phyloP scores from a whole-genome alignment of 164 flowering plant species.

The Magnolia changhungtana region DNA sequence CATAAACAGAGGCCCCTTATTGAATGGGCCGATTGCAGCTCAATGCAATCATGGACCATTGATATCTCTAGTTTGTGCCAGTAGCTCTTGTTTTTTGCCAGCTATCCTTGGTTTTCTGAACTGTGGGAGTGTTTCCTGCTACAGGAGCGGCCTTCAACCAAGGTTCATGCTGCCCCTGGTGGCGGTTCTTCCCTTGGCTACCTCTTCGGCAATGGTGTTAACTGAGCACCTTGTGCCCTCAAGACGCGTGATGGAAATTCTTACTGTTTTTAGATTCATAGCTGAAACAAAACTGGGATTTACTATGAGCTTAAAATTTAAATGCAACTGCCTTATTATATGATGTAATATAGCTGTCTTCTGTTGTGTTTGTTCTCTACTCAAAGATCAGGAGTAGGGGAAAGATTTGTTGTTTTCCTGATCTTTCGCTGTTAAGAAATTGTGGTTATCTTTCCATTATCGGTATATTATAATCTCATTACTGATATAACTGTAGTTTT shows the following conservation, averaged over 20 bases:
- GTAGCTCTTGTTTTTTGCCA: too few species aligned
- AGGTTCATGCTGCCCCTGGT: conserved; percentile 23
- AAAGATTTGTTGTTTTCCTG: neutral
- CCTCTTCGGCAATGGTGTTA: conserved; percentile 15
- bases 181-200: conserved; percentile 21
- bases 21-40: too few species aligned
- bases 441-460: neutral
- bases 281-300: neutral
- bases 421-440: neutral
- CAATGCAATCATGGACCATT: too few species aligned
- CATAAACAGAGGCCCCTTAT: too few species aligned
- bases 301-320: neutral
- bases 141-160: conserved; percentile 23
- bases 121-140: conserved; percentile 9
- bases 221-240: neutral
- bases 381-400: neutral
- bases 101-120: too few species aligned
- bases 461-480: too few species aligned
- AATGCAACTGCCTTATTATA: neutral
- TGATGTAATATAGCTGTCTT: conserved; percentile 8
- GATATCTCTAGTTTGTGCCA: too few species aligned
- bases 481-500: too few species aligned
- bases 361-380: neutral
- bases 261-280: neutral
- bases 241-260: neutral